A percentile compares a stretch with the other conserved stretches of the same genome.
Conservation (phyloP, 129 eudicot species). For the Helianthus annuus region HanXRQr2.0-SUNRISE NC_035443.2:172718693-172719192, state of each 20-base stretch:
- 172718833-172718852: slow-evolving; percentile 96
- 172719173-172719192: slow-evolving; percentile 89
- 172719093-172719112: slow-evolving; percentile 88
- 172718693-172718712: too few relatives aligned
- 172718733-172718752: too few relatives aligned
- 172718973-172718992: slow-evolving; percentile 57
- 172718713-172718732: too few relatives aligned
- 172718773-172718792: neutral
- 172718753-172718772: too few relatives aligned
- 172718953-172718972: neutral
- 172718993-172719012: slow-evolving; percentile 91
- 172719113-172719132: slow-evolving; percentile 88
- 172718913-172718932: slow-evolving; percentile 54
- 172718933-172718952: neutral
- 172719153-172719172: slow-evolving; percentile 96
- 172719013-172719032: slow-evolving; percentile 73
- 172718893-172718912: slow-evolving; percentile 89
- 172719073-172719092: slow-evolving; percentile 77
- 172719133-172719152: slow-evolving; percentile 95
- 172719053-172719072: slow-evolving; percentile 95
- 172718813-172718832: slow-evolving; percentile 93
- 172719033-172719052: slow-evolving; percentile 56
- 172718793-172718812: slow-evolving; percentile 42
- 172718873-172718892: slow-evolving; percentile 74
- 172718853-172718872: slow-evolving; percentile 89